These are phyloP conservation scores for Lepidium campestre DNA, from an alignment of 441 rosid genomes.

Conservation along the genomic window DNA sequence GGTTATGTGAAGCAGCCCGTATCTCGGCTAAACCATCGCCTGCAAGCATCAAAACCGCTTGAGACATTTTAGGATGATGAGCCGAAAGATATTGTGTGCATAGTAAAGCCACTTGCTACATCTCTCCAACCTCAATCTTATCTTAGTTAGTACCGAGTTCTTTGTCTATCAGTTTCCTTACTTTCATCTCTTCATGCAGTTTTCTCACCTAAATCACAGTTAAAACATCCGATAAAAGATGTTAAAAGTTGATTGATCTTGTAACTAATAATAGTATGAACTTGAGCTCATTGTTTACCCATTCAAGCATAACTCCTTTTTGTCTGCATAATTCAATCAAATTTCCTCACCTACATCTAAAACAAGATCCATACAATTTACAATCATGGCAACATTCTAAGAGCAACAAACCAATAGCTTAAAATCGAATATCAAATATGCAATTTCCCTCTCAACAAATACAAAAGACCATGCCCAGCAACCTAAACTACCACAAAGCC, in stretches of 20 bases:
- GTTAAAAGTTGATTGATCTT: no score
- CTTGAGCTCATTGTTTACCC: slow-evolving; percentile 39
- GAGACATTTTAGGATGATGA: slow-evolving; percentile 84
- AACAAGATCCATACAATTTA: no score
- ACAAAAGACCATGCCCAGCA: no score
- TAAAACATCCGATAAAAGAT: no score
- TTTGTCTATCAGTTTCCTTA: slow-evolving; percentile 62
- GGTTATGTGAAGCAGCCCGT: slow-evolving; percentile 78
- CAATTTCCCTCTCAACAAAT: no score
- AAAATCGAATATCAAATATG: no score
- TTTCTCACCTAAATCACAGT: slow-evolving; percentile 49
- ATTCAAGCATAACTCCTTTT: slow-evolving; percentile 89
- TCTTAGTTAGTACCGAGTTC: slow-evolving; percentile 68
- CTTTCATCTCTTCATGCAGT: slow-evolving; percentile 71
- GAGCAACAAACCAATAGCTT: no score
- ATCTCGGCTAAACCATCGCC: slow-evolving; percentile 88
- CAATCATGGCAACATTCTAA: no score
- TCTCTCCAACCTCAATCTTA: slow-evolving; percentile 70
- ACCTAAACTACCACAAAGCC: no score
- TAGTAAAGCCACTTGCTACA: slow-evolving; percentile 74
- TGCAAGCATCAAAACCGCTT: slow-evolving; percentile 87
- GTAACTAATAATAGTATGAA: no score
- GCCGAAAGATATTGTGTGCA: slow-evolving; percentile 81
- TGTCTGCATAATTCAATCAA: slow-evolving; percentile 25
- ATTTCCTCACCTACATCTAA: no score